Evolutionary conservation across 768 basidiomycete species (phyloP).

Genomic region (Kockovaella imperatae): DNA sequence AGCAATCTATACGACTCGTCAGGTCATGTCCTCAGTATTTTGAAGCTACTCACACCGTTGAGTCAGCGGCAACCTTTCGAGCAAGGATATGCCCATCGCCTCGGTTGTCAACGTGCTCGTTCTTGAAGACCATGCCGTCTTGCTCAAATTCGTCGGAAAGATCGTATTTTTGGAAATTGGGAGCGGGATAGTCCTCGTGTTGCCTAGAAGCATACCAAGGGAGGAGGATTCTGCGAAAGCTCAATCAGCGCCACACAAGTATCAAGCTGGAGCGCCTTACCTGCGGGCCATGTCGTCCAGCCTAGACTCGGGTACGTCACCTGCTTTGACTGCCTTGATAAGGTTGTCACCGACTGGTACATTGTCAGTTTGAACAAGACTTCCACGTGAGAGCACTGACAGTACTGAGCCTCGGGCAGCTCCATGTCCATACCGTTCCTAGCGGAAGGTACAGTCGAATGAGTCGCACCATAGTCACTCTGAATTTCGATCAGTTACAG

Average conservation of each 20-base stretch:
- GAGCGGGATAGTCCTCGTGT: slow-evolving; percentile 58
- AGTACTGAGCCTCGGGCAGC: slow-evolving; percentile 26
- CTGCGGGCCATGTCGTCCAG: slow-evolving; percentile 39
- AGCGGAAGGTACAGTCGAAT: slow-evolving; percentile 28
- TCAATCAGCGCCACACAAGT: not conserved
- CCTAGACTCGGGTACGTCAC: slow-evolving; percentile 21
- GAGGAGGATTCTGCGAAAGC: slow-evolving; percentile 31
- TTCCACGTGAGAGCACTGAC: slow-evolving; percentile 6
- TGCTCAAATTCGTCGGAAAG: slow-evolving; percentile 18
- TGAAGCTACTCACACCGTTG: slow-evolving; percentile 29
- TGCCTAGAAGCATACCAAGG: slow-evolving; percentile 51
- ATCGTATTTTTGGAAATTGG: slow-evolving; percentile 47
- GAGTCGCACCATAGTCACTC: slow-evolving; percentile 39
- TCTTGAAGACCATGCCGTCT: slow-evolving; percentile 16
- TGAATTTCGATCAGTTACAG: slow-evolving; percentile 1
- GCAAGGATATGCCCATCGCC: slow-evolving; percentile 53
- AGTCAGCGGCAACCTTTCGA: slow-evolving; percentile 34
- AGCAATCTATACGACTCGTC: slow-evolving; percentile 18
- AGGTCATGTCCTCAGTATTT: too few relatives aligned
- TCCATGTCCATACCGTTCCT: slow-evolving; percentile 39
- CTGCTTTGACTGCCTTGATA: slow-evolving; percentile 24
- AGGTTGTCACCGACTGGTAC: slow-evolving; percentile 20
- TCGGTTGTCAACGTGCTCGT: slow-evolving; percentile 51
- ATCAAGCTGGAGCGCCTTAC: slow-evolving; percentile 7
- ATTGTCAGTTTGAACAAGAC: not conserved